Evolutionary conservation across 495 filamentous ascomycete species (phyloP).

Genomic region (Penicillium herquei): DNA sequence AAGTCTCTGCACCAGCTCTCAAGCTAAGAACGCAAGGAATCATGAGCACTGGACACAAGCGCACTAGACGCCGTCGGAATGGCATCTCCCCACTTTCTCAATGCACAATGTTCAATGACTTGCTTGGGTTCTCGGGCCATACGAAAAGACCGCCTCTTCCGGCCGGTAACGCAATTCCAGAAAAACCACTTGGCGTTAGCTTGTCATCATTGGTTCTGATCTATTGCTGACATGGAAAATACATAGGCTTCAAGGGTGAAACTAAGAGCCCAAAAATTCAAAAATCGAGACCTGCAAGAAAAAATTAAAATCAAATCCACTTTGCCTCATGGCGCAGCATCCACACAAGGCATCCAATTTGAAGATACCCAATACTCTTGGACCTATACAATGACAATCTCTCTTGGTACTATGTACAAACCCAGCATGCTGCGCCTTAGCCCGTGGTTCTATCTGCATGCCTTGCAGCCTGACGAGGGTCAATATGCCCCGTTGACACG

Average conservation of each 20-base stretch:
- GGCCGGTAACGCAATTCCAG: conserved; percentile 13
- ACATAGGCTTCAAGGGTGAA: conserved; percentile 8
- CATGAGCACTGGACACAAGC: conserved; percentile 27
- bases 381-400: neutral
- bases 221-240: conserved; percentile 19
- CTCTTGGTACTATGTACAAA: neutral
- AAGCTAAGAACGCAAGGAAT: conserved; percentile 9
- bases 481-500: conserved; percentile 24
- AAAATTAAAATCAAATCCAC: neutral
- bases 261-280: neutral
- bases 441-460: conserved; percentile 18
- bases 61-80: conserved; percentile 37
- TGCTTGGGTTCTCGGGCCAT: conserved; percentile 15
- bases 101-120: conserved; percentile 25
- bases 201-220: conserved; percentile 24
- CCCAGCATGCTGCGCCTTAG: neutral
- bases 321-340: neutral
- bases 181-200: conserved; percentile 2
- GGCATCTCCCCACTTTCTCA: conserved; percentile 14
- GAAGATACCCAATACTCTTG: conserved; percentile 5
- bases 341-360: conserved; percentile 14
- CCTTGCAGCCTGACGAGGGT: conserved; percentile 29
- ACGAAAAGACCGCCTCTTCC: conserved; percentile 14
- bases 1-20: conserved; percentile 10
- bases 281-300: neutral